phyloP scores from a whole-genome alignment of 495 filamentous ascomycete genomes.

The Penicillium silybi region DNA sequence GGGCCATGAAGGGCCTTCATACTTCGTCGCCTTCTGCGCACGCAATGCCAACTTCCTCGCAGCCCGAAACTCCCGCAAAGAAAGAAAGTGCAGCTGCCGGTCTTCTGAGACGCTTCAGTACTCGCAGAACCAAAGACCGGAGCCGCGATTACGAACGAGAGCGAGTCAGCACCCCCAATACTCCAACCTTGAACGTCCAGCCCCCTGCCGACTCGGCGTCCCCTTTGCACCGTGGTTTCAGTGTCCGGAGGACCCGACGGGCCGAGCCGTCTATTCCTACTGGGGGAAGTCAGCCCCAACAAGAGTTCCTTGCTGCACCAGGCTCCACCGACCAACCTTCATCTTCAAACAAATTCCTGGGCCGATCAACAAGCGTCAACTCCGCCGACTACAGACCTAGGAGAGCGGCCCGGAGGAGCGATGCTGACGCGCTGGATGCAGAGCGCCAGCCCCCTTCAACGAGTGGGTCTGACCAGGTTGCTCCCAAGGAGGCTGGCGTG shows the following conservation, averaged over 20 bases:
- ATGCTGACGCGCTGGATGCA: slow-evolving; percentile 49
- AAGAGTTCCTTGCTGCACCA: slow-evolving; percentile 69
- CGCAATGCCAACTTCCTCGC: slow-evolving; percentile 50
- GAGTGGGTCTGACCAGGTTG: slow-evolving; percentile 76
- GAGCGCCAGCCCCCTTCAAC: slow-evolving; percentile 60
- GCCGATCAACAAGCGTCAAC: slow-evolving; percentile 80
- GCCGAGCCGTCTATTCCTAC: slow-evolving; percentile 58
- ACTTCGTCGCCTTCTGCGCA: slow-evolving; percentile 49
- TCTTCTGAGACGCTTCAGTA: slow-evolving; percentile 88
- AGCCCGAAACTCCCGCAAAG: slow-evolving; percentile 61
- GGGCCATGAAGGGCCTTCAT: slow-evolving; percentile 70
- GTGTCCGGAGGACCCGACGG: slow-evolving; percentile 67
- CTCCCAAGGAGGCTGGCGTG: slow-evolving; percentile 35
- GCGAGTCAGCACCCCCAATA: slow-evolving; percentile 55
- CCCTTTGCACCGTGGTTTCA: slow-evolving; percentile 73
- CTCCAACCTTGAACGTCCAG: slow-evolving; percentile 68
- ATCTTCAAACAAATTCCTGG: slow-evolving; percentile 61
- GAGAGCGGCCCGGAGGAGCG: slow-evolving; percentile 56
- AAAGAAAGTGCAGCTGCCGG: slow-evolving; percentile 86
- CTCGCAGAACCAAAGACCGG: slow-evolving; percentile 62
- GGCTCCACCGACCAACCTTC: slow-evolving; percentile 52
- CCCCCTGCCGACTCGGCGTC: slow-evolving; percentile 61
- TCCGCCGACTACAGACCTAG: slow-evolving; percentile 70
- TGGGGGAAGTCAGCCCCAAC: slow-evolving; percentile 63
- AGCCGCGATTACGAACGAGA: slow-evolving; percentile 49